Conservation (phyloP, 257 asterid species). For the Osmanthus fragrans region DNA sequence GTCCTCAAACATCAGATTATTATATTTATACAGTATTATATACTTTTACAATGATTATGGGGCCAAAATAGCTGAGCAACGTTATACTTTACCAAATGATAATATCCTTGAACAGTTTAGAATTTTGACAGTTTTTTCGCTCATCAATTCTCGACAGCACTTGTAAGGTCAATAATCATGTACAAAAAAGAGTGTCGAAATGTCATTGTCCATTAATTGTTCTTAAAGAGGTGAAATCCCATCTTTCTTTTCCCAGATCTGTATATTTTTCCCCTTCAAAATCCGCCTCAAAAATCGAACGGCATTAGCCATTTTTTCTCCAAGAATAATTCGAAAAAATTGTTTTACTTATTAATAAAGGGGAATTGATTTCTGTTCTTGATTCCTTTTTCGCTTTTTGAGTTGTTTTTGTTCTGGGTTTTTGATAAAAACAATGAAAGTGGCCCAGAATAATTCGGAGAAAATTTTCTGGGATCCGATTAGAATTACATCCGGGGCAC, state of each 20-base stretch:
- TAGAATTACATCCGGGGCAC: conserved; percentile 29
- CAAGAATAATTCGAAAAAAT: background rate
- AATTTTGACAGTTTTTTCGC: too few species aligned
- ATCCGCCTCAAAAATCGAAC: background rate
- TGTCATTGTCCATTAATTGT: too few species aligned
- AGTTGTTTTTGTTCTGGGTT: background rate
- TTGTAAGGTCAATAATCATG: too few species aligned
- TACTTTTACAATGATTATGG: background rate
- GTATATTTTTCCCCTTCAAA: background rate
- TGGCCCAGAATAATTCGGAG: conserved; percentile 36
- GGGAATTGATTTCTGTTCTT: background rate
- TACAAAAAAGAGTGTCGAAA: too few species aligned
- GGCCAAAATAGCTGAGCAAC: conserved; percentile 2
- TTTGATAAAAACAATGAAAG: conserved; percentile 36
- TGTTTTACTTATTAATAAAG: background rate
- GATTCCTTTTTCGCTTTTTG: background rate
- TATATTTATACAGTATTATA: background rate
- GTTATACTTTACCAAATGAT: background rate
- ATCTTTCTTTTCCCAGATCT: conserved; percentile 16
- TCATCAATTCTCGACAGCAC: too few species aligned
- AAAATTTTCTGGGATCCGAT: conserved; percentile 39
- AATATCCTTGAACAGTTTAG: too few species aligned
- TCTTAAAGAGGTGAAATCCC: background rate
- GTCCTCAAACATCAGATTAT: conserved; percentile 10
- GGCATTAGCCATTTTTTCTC: background rate